Evolutionary conservation across 2,329 filamentous ascomycete species (phyloP), one percentile per base, ranked within the genome.

Genomic region (Fusarium irregulare): DNA sequence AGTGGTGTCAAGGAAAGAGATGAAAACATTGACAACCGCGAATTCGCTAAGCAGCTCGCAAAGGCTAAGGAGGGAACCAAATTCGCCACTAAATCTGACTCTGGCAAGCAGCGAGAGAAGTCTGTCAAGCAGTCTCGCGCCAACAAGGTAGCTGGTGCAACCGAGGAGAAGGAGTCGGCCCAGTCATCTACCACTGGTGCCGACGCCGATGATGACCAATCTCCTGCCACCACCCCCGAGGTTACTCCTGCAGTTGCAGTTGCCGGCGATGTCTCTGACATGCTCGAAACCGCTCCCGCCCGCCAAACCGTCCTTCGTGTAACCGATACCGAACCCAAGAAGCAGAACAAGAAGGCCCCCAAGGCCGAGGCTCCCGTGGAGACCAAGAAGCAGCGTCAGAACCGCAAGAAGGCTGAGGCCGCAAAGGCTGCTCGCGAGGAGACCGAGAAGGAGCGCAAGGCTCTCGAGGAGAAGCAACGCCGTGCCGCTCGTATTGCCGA

Each of bases 301-400:
- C 91, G 89, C 56, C 92, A 93, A 25, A 90, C 90, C 1, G 89
- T 97, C 49, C 85, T 98, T 66, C 92, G 92, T 66, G 85, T 98
- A 69, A 96, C 92, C 57, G 89, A 90, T 66, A 78, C 87, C 80
- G 76, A 87, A 81, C 78, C 89, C 86, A 82, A 86, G 77, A 87
- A 91, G 81, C 84, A 87, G 67, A 90, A 90, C 80, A 82, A 85
- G 68, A 89, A 89, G 81, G 84, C 87, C 75, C 82, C 85, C 71
- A 88, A 90, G 82, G 83, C 85, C 42, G 85, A 88, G 70, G 89
- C 93, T 79, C 86, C 87, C 50, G 87, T 87, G 20, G 92, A 97
- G 85, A 92, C 91, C 21, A 98, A 98, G 91, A 98, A 98, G 86
- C 93, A 97, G 84, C 91, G 94, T 64, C 94, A 98, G 84, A 96